Evolutionary conservation across 2,329 filamentous ascomycete species (phyloP), one percentile per base, ranked within the genome.

Genomic region (Hymenoscyphus occultus): DNA sequence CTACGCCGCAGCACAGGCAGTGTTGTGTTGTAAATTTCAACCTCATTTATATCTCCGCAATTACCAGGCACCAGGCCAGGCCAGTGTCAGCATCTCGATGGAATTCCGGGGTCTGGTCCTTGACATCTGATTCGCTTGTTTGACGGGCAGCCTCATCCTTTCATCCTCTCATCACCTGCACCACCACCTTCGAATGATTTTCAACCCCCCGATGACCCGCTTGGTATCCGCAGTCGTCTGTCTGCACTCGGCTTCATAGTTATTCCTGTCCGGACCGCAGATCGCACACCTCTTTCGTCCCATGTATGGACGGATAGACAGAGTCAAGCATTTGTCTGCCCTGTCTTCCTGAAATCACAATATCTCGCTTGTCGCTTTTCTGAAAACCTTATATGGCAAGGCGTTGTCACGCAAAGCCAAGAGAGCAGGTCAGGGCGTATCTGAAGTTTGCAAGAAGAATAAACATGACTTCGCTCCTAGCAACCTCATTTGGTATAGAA

Each of bases 1-100:
- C 63, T 58, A 22, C 59, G 59, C 58, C 58, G 58, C 58, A 60
- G 61, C 61, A 65, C 57, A 63, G 61, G 61, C 48, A 40, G 42
- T 48, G 19, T 45, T 35, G 42, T 48, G 12, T 45, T 51, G 19
- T 51, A n/a, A 51, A n/a, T 51, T 51, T 51, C 5, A 51, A 45
- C 42, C n/a, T 45, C 42, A 45, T 45, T 45, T 51, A 3, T 51
- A 51, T 22, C 45, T 51, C 45, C 45, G 45, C 45, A 51, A 51
- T 22, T 57, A 39, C 35, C 56, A 57, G 56, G 56, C 56, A 57
- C 56, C 31, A 28, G 56, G 16, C 13, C 31, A 57, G 56, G 54
- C 54, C 54, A 56, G 10, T 35, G 31, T 31, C 22, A 56, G 22
- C 32, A 56, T 16, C 56, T 39, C 14, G 28, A 57, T 51, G n/a